Conservation (phyloP, 2,329 filamentous ascomycete species). For the Cryphonectria nitschkei region DNA sequence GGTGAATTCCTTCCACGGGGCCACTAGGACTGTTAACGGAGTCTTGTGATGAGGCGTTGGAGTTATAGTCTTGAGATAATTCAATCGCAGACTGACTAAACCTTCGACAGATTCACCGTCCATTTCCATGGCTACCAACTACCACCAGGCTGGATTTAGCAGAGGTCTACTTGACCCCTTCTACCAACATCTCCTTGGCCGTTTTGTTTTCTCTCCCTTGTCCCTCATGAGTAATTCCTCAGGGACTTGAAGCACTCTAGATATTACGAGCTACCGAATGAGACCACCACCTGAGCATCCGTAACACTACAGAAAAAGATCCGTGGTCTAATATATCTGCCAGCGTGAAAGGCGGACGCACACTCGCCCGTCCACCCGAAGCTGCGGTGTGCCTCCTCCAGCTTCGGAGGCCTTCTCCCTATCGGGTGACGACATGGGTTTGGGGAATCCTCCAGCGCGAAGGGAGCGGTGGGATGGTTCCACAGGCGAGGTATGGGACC, state of each 20-base stretch:
- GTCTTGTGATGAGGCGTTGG: neutral
- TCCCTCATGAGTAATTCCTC: neutral
- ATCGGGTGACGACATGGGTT: neutral
- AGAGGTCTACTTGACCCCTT: neutral
- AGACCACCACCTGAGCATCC: neutral
- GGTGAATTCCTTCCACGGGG: neutral
- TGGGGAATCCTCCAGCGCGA: neutral
- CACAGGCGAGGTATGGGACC: neutral
- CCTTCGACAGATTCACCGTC: neutral
- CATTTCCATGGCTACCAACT: neutral
- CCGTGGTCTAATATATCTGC: neutral
- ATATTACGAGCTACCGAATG: neutral
- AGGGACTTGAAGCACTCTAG: neutral
- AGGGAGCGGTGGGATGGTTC: neutral
- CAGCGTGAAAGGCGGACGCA: neutral
- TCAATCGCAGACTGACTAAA: neutral
- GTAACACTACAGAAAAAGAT: neutral
- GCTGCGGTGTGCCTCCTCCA: neutral
- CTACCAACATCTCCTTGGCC: neutral
- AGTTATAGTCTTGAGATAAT: neutral
- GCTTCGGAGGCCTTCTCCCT: neutral
- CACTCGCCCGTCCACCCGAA: neutral
- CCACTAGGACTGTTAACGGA: neutral
- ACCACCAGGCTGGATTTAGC: neutral
- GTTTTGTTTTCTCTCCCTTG: neutral